Evolutionary conservation across 345 rosid genomes (phyloP), one percentile per base, ranked within the genome.

Genomic region (Syzygium aromaticum): DNA sequence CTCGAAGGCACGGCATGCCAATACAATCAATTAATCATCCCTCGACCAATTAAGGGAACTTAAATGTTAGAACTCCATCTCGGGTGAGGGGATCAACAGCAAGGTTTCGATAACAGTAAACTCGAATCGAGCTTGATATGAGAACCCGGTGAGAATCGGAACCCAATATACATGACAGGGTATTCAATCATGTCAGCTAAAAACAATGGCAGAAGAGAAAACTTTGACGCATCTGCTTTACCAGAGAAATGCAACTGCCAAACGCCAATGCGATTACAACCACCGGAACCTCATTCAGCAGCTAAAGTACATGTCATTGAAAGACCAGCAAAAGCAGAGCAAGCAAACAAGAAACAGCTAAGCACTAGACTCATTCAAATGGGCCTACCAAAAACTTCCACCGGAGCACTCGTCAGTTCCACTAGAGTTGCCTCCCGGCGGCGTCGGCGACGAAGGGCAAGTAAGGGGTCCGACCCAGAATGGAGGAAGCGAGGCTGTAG

Each of bases 371-470:
- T 1, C 49, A 22, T 73, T 38, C 82, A 38, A 73, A 73, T 1
- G 82, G 49, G 22, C 49, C 80, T 38, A 73, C 82, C 80, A 22
- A 40, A 73, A 43, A 57, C n/a, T 57, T 23, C 63, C 63, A 57
- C 11, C 63, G 4, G 2, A 9, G 80, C 80, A 19, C 49, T 33
- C 46, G 14, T 73, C 49, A 0, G 46, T 9, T 0, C 21, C 49
- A 40, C 84, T 90, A 95, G 53, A 95, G 64, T 87, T 97, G 99
- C 90, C 96, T 91, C 19, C 94, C 93, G 61, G 99, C 98, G 43
- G 98, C 98, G 59, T 93, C 99, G 1, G 96, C 98, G 17, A 97
- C 93, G 57, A 96, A 92, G 3, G 98, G 98, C 87, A 97, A 91
- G 87, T 94, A 93, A n/a, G 98, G 98, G 6, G 99, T 96, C 87